Evolutionary conservation across 352 stramenopile species (phyloP).

Genomic region (Phytophthora multivora): DNA sequence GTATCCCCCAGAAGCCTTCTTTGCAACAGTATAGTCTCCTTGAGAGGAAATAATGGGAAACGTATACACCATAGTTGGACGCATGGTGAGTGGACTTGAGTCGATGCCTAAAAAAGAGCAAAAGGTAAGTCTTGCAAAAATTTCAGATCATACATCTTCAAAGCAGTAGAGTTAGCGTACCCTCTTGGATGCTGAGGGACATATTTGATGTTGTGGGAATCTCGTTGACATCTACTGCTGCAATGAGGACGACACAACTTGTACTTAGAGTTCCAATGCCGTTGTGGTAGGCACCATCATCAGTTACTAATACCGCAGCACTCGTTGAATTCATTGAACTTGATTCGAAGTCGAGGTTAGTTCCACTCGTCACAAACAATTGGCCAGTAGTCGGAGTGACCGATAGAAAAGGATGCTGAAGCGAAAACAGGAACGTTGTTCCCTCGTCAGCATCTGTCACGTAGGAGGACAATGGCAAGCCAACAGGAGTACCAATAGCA

Average conservation of each 20-base stretch:
- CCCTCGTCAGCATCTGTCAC: conserved; percentile 31
- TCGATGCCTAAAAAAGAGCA: conserved; percentile 14
- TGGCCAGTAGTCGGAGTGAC: conserved; percentile 28
- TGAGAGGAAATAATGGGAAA: conserved; percentile 25
- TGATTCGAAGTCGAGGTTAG: conserved; percentile 39
- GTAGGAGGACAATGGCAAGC: conserved; percentile 9
- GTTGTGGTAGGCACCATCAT: conserved; percentile 41
- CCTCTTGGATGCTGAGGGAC: conserved; percentile 21
- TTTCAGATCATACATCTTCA: neutral
- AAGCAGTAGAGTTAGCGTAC: conserved; percentile 2
- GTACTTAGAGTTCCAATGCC: conserved; percentile 28
- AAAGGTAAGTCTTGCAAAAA: neutral
- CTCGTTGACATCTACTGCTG: conserved; percentile 33
- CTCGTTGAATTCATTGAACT: neutral
- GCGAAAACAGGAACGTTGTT: conserved; percentile 26
- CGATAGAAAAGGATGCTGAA: conserved; percentile 35
- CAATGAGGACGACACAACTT: conserved; percentile 27
- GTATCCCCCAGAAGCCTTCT: conserved; percentile 14
- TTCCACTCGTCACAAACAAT: conserved; percentile 23
- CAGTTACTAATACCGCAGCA: conserved; percentile 27
- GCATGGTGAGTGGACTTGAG: conserved; percentile 5
- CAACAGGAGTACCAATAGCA: conserved; percentile 19
- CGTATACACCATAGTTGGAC: conserved; percentile 14
- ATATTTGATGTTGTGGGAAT: conserved; percentile 19
- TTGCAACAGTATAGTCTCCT: conserved; percentile 19